A percentile compares a stretch with the other conserved stretches of the same genome.
These are phyloP conservation scores for Hsuehochloa calcarea DNA, from an alignment of 176 grass and related monocot genomes.

Conservation along the genomic window DNA sequence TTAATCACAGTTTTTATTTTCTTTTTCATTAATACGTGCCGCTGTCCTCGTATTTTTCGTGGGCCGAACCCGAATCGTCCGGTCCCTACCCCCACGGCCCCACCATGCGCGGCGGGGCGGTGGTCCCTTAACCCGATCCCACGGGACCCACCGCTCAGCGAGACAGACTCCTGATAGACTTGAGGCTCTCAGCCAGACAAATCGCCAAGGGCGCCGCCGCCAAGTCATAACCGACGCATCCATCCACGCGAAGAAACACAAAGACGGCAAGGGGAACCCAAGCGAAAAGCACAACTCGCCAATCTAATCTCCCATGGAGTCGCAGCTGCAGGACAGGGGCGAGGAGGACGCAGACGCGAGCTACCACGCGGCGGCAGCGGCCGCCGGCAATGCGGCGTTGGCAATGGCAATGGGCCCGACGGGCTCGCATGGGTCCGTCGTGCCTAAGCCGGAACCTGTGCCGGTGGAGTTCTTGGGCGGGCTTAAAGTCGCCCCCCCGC, in stretches of 20 bases:
- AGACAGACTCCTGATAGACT: background rate
- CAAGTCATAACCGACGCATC: background rate
- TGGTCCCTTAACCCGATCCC: slow-evolving; percentile 32
- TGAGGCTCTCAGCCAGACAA: background rate
- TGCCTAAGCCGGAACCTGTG: slow-evolving; percentile 66
- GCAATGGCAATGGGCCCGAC: slow-evolving; percentile 7
- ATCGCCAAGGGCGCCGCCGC: slow-evolving; percentile 17
- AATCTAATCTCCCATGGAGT: slow-evolving; percentile 42
- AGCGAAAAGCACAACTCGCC: background rate
- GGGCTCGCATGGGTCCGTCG: slow-evolving; percentile 35
- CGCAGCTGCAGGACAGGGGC: slow-evolving; percentile 21
- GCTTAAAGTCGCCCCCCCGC: slow-evolving; percentile 35
- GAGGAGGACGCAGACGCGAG: slow-evolving; percentile 22
- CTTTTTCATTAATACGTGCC: background rate
- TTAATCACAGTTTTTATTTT: too few species aligned
- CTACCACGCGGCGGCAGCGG: slow-evolving; percentile 13
- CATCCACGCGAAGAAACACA: background rate
- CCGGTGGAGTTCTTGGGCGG: slow-evolving; percentile 50
- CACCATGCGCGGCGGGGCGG: background rate
- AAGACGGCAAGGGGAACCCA: background rate
- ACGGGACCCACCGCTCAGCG: slow-evolving; percentile 21
- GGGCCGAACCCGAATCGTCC: slow-evolving; percentile 35
- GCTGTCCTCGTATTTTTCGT: background rate
- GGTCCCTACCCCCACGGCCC: background rate
- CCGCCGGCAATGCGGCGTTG: background rate